Conservation (phyloP, 2,329 filamentous ascomycete genomes). For the Spiromastix sp. region DNA sequence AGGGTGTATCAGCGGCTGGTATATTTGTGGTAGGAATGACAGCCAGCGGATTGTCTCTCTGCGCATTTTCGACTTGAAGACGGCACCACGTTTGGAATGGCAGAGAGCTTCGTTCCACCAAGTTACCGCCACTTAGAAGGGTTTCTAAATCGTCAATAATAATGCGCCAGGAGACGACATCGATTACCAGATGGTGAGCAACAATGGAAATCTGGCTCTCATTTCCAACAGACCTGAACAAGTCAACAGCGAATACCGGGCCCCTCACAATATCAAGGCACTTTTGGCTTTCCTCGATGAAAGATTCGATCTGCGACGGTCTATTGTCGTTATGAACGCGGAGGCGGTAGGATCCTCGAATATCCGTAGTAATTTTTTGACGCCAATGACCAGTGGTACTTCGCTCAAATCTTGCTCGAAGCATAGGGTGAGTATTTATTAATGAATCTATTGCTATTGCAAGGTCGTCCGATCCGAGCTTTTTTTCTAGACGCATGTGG, state of each 20-base stretch:
- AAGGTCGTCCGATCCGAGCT: constrained; percentile 5
- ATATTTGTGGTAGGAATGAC: constrained; percentile 13
- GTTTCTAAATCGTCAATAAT: constrained; percentile 13
- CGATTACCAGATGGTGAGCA: constrained; percentile 25
- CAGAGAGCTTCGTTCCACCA: constrained; percentile 11
- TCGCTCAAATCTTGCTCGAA: constrained; percentile 16
- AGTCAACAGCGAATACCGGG: constrained; percentile 16
- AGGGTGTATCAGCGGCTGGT: constrained; percentile 22
- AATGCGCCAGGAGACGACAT: constrained; percentile 13
- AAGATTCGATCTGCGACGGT: background rate
- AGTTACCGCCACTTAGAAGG: constrained; percentile 3
- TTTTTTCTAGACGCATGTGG: constrained; percentile 9
- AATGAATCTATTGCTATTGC: constrained; percentile 10
- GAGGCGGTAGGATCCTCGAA: background rate
- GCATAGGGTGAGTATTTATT: constrained; percentile 16
- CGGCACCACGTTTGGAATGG: constrained; percentile 29
- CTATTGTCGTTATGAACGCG: background rate
- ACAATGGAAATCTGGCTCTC: constrained; percentile 20
- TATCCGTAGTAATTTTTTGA: background rate
- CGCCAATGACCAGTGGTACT: constrained; percentile 6
- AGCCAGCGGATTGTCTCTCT: constrained; percentile 8
- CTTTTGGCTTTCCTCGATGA: no score
- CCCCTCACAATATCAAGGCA: constrained; percentile 17
- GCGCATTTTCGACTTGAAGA: constrained; percentile 20
- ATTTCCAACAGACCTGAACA: constrained; percentile 21